A percentile compares a stretch with the other conserved stretches of the same genome.
These are phyloP conservation scores for Claviceps cyperi DNA, from an alignment of 2,329 filamentous ascomycete genomes.

Conservation along the genomic window DNA sequence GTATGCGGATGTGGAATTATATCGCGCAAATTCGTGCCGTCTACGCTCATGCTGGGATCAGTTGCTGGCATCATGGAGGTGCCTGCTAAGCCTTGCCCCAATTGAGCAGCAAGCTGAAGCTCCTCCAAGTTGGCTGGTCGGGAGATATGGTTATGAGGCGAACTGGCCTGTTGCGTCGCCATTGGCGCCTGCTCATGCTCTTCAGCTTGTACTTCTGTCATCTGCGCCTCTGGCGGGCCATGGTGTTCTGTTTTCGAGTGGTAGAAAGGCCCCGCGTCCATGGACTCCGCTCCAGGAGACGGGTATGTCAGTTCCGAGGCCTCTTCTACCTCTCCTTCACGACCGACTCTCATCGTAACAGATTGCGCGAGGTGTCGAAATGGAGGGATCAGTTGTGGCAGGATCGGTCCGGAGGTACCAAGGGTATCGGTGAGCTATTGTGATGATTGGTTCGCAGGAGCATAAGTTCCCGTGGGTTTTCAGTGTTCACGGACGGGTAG, in stretches of 20 bases:
- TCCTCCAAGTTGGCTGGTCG: conserved; percentile 37
- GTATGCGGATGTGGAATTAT: conserved; percentile 30
- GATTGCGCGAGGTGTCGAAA: not conserved
- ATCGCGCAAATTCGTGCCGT: conserved; percentile 27
- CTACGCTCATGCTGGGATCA: conserved; percentile 28
- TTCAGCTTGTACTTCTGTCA: conserved; percentile 14
- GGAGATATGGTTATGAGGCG: conserved; percentile 26
- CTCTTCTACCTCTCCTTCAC: conserved; percentile 22
- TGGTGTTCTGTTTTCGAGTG: conserved; percentile 21
- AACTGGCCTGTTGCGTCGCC: conserved; percentile 18
- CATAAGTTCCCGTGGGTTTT: too few relatives aligned
- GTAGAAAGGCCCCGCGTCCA: conserved; percentile 31
- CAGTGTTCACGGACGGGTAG: too few relatives aligned
- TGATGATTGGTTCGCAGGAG: not conserved
- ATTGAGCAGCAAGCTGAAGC: conserved; percentile 42
- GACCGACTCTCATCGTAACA: conserved; percentile 17
- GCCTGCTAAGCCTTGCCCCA: conserved; percentile 38
- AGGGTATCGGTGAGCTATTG: not conserved
- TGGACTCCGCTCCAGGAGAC: conserved; percentile 29
- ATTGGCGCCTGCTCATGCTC: conserved; percentile 19
- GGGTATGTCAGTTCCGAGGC: conserved; percentile 29
- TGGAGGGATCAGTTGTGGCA: not conserved
- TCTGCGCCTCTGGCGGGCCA: conserved; percentile 14
- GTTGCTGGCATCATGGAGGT: conserved; percentile 34
- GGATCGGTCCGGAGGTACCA: not conserved